Evolutionary conservation across 441 rosid species (phyloP), one percentile per base, ranked within the genome.

Genomic region (Mallotus repandus): DNA sequence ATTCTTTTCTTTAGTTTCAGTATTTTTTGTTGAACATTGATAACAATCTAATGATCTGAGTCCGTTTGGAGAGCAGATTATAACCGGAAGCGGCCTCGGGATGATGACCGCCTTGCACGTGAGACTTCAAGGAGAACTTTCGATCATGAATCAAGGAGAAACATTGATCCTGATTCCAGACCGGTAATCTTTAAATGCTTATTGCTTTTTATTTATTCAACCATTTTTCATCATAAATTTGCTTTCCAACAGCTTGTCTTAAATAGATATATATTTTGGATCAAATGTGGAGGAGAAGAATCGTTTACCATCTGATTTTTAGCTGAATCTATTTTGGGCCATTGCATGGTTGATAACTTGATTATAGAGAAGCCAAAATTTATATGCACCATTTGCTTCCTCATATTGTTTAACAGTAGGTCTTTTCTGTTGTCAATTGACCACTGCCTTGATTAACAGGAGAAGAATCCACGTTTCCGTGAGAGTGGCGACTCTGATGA

Each of bases 381-480:
- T 8, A 5, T 4, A 53, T 53, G 19, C 16, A 7, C 10, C n/a
- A 0, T 53, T 32, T 60, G 29, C 57, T n/a, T 43, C 56, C 43
- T 9, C 29, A 2, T 29, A 29, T 29, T 49, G 41, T 64, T 25
- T 15, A 29, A 7, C 15, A 71, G 32, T 29, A 29, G 3, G 32
- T 65, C 52, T 11, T 25, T 9, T 32, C 21, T 35, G 64, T 79
- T 45, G 46, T 58, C 68, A 45, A 25, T 63, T 41, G 35, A 19
- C 16, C 53, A 14, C 66, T 74, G 16, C 45, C 77, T 78, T 65
- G 62, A 75, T 25, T 49, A 59, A 82, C 86, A 96, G 98, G 99
- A 93, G 83, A 91, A 96, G 88, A 93, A 96, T 82, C 99, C 99
- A n/a, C 91, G 99, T 22, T 96, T 96, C 76, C 97, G 99, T 4